phyloP scores from a whole-genome alignment of 2,329 filamentous ascomycete species.

The Penicillium griseofulvum region DNA sequence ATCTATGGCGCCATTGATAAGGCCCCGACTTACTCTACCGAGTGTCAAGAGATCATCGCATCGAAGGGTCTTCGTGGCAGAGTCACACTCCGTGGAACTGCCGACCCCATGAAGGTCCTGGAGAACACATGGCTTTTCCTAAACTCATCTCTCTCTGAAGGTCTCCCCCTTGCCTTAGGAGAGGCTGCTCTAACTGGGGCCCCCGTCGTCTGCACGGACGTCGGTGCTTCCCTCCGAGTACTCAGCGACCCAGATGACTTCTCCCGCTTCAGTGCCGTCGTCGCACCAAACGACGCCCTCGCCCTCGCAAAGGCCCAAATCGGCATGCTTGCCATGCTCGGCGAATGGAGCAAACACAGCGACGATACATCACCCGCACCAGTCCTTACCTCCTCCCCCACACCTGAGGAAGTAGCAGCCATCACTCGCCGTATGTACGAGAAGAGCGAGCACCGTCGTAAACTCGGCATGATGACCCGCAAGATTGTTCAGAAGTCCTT shows the following conservation, averaged over 20 bases:
- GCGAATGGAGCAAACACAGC: conserved; percentile 60
- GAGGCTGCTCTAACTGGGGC: conserved; percentile 48
- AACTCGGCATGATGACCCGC: conserved; percentile 58
- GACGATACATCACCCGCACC: conserved; percentile 49
- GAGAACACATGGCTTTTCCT: conserved; percentile 58
- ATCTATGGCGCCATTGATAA: conserved; percentile 65
- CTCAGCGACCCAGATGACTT: conserved; percentile 45
- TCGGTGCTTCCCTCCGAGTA: conserved; percentile 42
- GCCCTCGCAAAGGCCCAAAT: conserved; percentile 62
- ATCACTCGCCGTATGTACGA: conserved; percentile 60
- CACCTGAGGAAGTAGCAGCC: conserved; percentile 50
- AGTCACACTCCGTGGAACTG: conserved; percentile 56
- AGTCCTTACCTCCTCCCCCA: conserved; percentile 50
- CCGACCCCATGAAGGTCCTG: conserved; percentile 55
- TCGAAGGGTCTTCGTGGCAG: conserved; percentile 53
- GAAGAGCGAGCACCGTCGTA: conserved; percentile 56
- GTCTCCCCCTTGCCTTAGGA: conserved; percentile 46
- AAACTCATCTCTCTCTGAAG: conserved; percentile 48
- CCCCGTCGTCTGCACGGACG: conserved; percentile 45
- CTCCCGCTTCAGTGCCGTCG: conserved; percentile 59
- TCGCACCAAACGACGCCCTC: conserved; percentile 62
- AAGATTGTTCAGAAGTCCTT: conserved; percentile 60
- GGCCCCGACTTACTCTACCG: conserved; percentile 59
- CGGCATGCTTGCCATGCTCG: conserved; percentile 60
- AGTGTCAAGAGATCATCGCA: conserved; percentile 58